These are phyloP conservation scores for Rhizopus stolonifer DNA, from an alignment of 371 early-diverging fungal species.

Conservation along the genomic window DNA sequence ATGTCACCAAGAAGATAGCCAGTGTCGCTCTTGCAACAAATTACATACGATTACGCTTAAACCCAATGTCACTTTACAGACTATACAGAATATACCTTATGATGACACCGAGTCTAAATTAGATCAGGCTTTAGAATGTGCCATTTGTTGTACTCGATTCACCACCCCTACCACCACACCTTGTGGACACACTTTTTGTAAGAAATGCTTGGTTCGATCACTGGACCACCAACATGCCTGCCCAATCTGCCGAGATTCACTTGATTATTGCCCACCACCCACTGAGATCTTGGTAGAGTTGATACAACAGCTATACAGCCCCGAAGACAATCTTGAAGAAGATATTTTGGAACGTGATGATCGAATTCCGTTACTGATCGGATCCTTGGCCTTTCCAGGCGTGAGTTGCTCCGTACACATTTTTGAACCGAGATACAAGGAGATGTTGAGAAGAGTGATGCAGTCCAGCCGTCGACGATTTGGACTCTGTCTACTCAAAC, in stretches of 20 bases:
- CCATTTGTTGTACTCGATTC: constrained; percentile 60
- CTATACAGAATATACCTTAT: constrained; percentile 7
- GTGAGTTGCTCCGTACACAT: constrained; percentile 63
- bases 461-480: constrained; percentile 49
- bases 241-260: constrained; percentile 29
- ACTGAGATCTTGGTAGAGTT: constrained; percentile 14
- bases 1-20: constrained; percentile 20
- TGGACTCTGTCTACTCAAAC: constrained; percentile 54
- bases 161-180: constrained; percentile 59
- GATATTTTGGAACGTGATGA: neutral
- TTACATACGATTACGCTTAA: constrained; percentile 13
- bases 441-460: constrained; percentile 59
- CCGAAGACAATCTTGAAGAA: constrained; percentile 12
- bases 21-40: constrained; percentile 14
- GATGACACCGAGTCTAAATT: neutral
- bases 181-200: constrained; percentile 76
- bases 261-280: constrained; percentile 27
- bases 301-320: constrained; percentile 11
- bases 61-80: constrained; percentile 19
- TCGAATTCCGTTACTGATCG: constrained; percentile 59
- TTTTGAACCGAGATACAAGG: constrained; percentile 65
- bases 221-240: constrained; percentile 33
- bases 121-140: constrained; percentile 58
- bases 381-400: constrained; percentile 64
- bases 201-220: constrained; percentile 49